Evolutionary conservation across 1,284 basidiomycete species (phyloP).

Genomic region (Microbotryum intermedium): DNA sequence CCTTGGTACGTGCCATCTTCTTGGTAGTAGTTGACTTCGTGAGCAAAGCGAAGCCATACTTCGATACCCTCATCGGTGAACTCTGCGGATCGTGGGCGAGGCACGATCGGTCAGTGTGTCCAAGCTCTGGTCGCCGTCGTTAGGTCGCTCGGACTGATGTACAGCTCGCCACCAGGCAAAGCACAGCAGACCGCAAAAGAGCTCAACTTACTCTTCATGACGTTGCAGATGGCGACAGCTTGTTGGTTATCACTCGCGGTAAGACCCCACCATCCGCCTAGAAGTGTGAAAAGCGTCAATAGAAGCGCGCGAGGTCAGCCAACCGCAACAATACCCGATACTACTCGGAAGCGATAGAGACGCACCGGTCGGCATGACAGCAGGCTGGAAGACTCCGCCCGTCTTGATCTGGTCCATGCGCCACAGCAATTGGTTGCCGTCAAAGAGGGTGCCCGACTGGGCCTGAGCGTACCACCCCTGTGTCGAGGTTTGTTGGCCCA

Average conservation of each 20-base stretch:
- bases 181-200: too few species aligned
- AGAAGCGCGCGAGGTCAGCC: too few species aligned
- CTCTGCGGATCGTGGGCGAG: slow-evolving; percentile 1
- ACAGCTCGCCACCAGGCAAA: too few species aligned
- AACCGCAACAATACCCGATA: too few species aligned
- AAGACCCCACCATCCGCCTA: slow-evolving; percentile 31
- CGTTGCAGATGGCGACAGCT: slow-evolving; percentile 35
- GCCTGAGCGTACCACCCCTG: slow-evolving; percentile 40
- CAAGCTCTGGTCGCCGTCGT: too few species aligned
- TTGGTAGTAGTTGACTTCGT: slow-evolving; percentile 27
- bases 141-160: too few species aligned
- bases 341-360: background rate
- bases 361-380: slow-evolving; percentile 25
- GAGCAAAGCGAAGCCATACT: slow-evolving; percentile 40
- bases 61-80: slow-evolving; percentile 40
- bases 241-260: slow-evolving; percentile 34
- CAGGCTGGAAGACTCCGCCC: slow-evolving; percentile 39
- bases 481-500: slow-evolving; percentile 26
- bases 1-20: slow-evolving; percentile 34
- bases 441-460: slow-evolving; percentile 36
- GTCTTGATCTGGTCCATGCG: slow-evolving; percentile 37
- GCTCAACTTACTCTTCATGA: slow-evolving; percentile 33
- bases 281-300: background rate
- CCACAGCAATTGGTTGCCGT: slow-evolving; percentile 35
- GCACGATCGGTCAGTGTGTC: too few species aligned